phyloP scores from a whole-genome alignment of 192 early-diverging fungal genomes.

The Linnemannia schmuckeri region DNA sequence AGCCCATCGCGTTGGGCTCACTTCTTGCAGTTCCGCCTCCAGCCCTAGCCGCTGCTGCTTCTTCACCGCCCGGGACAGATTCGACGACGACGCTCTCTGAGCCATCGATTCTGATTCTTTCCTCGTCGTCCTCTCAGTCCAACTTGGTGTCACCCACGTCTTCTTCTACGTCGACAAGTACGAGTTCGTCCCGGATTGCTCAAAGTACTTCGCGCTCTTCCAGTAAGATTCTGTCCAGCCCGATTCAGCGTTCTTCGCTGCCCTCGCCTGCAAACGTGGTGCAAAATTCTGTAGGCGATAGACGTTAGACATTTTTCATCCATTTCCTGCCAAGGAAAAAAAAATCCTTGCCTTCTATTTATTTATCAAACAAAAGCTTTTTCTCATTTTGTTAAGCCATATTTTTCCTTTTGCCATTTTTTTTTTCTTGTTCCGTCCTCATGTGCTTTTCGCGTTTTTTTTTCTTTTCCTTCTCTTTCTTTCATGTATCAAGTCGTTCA shows the following conservation, averaged over 20 bases:
- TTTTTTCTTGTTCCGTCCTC: background rate
- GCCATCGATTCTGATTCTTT: background rate
- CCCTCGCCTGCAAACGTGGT: background rate
- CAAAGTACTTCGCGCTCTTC: background rate
- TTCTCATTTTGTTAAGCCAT: too few relatives aligned
- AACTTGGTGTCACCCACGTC: background rate
- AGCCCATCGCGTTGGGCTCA: constrained; percentile 18
- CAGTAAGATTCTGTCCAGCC: background rate
- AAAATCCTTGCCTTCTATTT: background rate
- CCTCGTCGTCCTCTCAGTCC: background rate
- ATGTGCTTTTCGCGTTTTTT: background rate
- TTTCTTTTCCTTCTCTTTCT: background rate
- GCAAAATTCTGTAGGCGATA: constrained; percentile 2
- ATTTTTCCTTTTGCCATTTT: too few relatives aligned
- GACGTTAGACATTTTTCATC: background rate
- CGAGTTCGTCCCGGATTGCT: background rate
- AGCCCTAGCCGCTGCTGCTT: background rate
- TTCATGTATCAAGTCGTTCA: too few relatives aligned
- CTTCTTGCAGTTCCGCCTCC: constrained; percentile 1
- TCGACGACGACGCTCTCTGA: background rate
- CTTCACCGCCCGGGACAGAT: background rate
- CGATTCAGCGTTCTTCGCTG: background rate
- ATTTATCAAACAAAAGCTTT: background rate
- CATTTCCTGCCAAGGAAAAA: background rate
- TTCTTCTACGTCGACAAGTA: background rate